A percentile compares a stretch with the other conserved stretches of the same genome.
Evolutionary conservation across 345 rosid species (phyloP).

Genomic region (Citrus trifoliata): DNA sequence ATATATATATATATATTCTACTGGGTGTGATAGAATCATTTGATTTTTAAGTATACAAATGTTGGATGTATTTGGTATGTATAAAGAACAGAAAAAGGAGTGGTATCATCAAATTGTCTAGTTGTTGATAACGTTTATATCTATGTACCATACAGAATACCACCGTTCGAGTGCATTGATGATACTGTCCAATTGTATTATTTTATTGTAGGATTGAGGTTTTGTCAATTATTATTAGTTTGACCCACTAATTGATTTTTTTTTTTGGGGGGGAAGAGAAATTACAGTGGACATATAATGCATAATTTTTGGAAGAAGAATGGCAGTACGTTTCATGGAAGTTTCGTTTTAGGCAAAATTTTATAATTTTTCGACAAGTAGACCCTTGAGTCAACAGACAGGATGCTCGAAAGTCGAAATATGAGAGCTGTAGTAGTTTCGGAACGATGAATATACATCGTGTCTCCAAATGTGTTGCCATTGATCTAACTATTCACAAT

Average conservation of each 20-base stretch:
- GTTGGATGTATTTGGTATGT: neutral
- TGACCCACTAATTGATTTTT: too few species aligned
- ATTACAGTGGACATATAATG: too few species aligned
- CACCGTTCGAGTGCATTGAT: conserved; percentile 1
- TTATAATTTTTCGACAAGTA: neutral
- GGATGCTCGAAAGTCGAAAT: too few species aligned
- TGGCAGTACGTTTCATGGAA: neutral
- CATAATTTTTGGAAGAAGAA: too few species aligned
- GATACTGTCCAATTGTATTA: neutral
- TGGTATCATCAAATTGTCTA: neutral
- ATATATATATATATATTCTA: too few species aligned
- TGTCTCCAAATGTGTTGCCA: too few species aligned
- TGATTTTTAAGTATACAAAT: neutral
- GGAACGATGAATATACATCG: too few species aligned
- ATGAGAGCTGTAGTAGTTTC: too few species aligned
- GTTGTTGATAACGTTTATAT: neutral
- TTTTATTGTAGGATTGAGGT: neutral
- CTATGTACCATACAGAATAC: neutral
- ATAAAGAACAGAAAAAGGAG: neutral
- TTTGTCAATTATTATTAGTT: neutral
- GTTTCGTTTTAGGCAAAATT: neutral
- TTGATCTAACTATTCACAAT: too few species aligned
- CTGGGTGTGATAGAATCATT: neutral
- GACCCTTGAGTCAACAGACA: too few species aligned
- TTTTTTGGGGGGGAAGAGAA: too few species aligned